Evolutionary conservation across 495 filamentous ascomycete species (phyloP), one percentile per base, ranked within the genome.

Genomic region (Hyphodiscus hymeniophilus): DNA sequence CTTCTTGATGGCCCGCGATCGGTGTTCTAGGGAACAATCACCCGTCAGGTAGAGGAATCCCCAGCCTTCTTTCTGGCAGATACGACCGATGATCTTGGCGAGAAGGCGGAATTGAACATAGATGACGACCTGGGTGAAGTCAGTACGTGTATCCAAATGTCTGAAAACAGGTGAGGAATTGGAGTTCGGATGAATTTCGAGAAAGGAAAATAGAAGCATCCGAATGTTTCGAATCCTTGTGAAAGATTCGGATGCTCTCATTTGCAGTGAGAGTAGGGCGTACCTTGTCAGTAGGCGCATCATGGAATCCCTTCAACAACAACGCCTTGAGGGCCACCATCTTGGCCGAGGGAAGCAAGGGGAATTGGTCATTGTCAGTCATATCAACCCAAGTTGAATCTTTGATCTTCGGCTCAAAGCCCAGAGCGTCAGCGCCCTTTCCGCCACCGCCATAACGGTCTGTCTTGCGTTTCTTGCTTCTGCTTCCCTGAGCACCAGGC

Each of bases 251-350:
- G n/a, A n/a, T n/a, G n/a, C n/a, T n/a, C n/a, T n/a, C n/a, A n/a
- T n/a, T n/a, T n/a, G n/a, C n/a, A 11, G 15, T 18, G 38, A 24
- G 15, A 24, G 8, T 41, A 15, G 38, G 38, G 2, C 1, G 31
- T 49, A 71, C 66, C 45, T 71, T 69, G 56, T 71, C 66, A 2
- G 56, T 43, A 0, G 65, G 67, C 0, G 62, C 61, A 15, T 68
- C 60, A 0, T 41, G n/a, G 22, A 58, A 58, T 54, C 62, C 66
- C n/a, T 62, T 51, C 0, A 56, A 13, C 3, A 69, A 42, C 16
- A 62, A 15, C 0, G 61, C 56, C 45, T 63, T 58, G 20, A 64
- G 31, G 0, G 47, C 57, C 0, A 39, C 60, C 2, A 60, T 64
- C 40, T 68, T 71, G 0, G 61, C 55, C 32, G 60, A 59, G 3